These are phyloP conservation scores for Chloris gayana DNA, from an alignment of 176 grass and related monocot species.

Conservation along the genomic window DNA sequence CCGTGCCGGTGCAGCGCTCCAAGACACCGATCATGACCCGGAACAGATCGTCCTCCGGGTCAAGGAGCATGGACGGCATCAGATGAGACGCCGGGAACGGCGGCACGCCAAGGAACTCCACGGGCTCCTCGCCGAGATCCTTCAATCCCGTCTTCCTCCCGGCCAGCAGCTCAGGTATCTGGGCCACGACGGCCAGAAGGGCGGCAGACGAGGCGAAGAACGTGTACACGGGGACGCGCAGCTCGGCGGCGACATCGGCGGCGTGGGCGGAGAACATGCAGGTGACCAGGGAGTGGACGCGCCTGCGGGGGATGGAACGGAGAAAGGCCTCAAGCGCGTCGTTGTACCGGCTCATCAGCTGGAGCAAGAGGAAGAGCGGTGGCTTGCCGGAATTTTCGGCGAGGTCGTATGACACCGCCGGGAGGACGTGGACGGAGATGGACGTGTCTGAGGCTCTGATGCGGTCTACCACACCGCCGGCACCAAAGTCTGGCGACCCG, in stretches of 20 bases:
- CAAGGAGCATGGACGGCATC: background rate
- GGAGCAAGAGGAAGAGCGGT: background rate
- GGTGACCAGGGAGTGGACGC: background rate
- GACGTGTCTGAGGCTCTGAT: background rate
- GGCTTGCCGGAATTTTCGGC: background rate
- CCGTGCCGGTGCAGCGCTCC: background rate
- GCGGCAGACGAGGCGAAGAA: background rate
- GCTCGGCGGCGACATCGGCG: background rate
- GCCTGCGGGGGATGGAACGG: background rate
- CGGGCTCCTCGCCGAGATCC: background rate
- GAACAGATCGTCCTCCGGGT: conserved; percentile 18
- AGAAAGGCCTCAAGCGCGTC: background rate
- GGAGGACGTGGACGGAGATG: conserved; percentile 47
- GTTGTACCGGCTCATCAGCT: background rate
- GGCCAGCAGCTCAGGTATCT: too few relatives aligned
- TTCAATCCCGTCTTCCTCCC: background rate
- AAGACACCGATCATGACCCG: background rate
- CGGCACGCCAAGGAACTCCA: background rate
- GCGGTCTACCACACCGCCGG: conserved; percentile 3
- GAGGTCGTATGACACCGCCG: background rate
- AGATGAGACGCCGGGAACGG: conserved; percentile 9
- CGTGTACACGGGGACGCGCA: background rate
- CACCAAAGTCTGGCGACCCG: background rate
- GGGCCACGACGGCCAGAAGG: too few relatives aligned
- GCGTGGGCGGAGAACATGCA: too few relatives aligned